Percentiles rank a stretch among this genome's conserved stretches.
Evolutionary conservation across 1,139 yeast species (phyloP).

Genomic region (Spencermartinsiella ligniputridi): DNA sequence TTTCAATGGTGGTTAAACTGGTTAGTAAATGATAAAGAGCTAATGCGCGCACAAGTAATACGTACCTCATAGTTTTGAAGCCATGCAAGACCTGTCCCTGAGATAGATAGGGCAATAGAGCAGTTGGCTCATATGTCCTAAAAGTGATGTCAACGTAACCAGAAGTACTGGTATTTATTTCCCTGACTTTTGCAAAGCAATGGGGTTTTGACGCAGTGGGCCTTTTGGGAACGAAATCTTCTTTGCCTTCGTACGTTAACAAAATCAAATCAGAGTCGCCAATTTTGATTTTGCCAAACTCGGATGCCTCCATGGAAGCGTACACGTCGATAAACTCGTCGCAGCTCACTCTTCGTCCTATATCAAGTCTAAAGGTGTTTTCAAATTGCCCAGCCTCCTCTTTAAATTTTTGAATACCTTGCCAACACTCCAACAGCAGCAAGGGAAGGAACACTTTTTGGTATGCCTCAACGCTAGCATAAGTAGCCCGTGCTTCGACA

Average conservation of each 20-base stretch:
- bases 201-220: conserved; percentile 30
- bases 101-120: conserved; percentile 52
- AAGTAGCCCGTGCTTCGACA: conserved; percentile 42
- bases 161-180: conserved; percentile 50
- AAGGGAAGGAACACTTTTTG: conserved; percentile 69
- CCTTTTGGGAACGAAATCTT: conserved; percentile 8
- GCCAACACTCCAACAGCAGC: conserved; percentile 89
- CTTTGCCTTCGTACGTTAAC: conserved; percentile 42
- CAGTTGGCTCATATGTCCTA: conserved; percentile 51
- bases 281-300: conserved; percentile 49
- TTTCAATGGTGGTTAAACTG: conserved; percentile 78
- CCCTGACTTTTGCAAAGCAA: conserved; percentile 77
- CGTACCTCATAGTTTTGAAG: conserved; percentile 59
- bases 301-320: conserved; percentile 60
- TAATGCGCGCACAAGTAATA: conserved; percentile 4
- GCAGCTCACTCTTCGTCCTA: conserved; percentile 78
- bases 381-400: conserved; percentile 48
- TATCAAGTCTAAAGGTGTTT: conserved; percentile 62
- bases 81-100: conserved; percentile 63
- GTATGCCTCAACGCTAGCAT: conserved; percentile 59
- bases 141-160: conserved; percentile 71
- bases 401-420: conserved; percentile 71
- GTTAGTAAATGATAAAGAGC: not conserved
- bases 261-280: conserved; percentile 79
- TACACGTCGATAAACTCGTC: conserved; percentile 88